Evolutionary conservation across 2,329 filamentous ascomycete species (phyloP).

Genomic region (Xylariaceae sp.): DNA sequence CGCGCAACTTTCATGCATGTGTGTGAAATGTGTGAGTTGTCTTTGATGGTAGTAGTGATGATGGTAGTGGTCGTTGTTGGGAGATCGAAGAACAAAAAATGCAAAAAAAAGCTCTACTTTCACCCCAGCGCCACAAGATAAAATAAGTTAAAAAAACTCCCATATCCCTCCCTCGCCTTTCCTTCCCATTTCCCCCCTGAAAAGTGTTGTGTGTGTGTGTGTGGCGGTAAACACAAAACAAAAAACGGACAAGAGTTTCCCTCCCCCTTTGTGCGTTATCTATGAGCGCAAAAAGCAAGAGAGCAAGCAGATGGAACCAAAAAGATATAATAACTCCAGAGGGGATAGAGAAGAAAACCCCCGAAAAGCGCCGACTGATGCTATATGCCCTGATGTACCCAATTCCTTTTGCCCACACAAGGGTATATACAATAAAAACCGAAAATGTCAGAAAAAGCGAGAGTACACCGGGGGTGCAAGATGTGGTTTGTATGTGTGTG

Average conservation of each 20-base stretch:
- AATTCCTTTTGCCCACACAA: conserved; percentile 29
- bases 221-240: background rate
- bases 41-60: background rate
- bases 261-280: conserved; percentile 2
- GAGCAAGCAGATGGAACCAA: conserved; percentile 5
- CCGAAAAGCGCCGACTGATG: conserved; percentile 31
- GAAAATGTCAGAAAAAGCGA: conserved; percentile 16
- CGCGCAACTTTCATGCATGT: conserved; percentile 17
- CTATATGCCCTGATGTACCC: conserved; percentile 27
- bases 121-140: background rate
- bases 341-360: background rate
- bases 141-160: background rate
- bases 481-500: no score
- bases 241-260: conserved; percentile 3
- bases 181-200: background rate
- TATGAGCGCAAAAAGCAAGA: conserved; percentile 1
- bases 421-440: conserved; percentile 32
- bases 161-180: background rate
- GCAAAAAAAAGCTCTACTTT: background rate
- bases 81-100: background rate
- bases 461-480: conserved; percentile 11
- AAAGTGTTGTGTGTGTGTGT: no score
- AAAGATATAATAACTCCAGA: conserved; percentile 10
- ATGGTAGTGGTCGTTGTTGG: background rate
- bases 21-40: background rate